A percentile compares a stretch with the other conserved stretches of the same genome.
Conservation (phyloP, 306 rosid species). For the Malus sylvestris region DNA sequence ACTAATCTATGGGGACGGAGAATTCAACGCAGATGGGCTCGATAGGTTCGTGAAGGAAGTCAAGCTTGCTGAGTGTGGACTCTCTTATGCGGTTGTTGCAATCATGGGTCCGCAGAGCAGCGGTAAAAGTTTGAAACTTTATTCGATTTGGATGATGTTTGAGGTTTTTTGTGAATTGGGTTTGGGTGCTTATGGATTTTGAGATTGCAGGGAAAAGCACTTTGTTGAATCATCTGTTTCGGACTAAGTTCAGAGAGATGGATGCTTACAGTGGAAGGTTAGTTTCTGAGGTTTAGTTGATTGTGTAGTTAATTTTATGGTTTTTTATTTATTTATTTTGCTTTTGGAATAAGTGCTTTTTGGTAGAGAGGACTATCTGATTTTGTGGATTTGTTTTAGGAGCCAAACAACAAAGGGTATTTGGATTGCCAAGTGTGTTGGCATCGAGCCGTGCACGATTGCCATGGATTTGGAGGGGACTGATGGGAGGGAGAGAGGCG, state of each 20-base stretch:
- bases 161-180: neutral
- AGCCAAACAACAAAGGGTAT: conserved; percentile 89
- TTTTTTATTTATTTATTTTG: neutral
- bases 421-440: conserved; percentile 83
- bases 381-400: conserved; percentile 32
- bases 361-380: neutral
- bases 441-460: conserved; percentile 78
- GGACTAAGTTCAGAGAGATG: conserved; percentile 82
- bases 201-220: conserved; percentile 74
- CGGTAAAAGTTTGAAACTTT: conserved; percentile 29
- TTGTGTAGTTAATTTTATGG: neutral
- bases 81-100: conserved; percentile 86
- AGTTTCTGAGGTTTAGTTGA: conserved; percentile 6
- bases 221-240: conserved; percentile 75
- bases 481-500: conserved; percentile 97
- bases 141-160: neutral
- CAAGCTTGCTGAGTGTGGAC: conserved; percentile 48
- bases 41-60: conserved; percentile 41
- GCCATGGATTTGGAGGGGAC: conserved; percentile 99
- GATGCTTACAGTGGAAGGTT: conserved; percentile 92
- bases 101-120: conserved; percentile 98
- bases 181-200: neutral
- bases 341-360: neutral
- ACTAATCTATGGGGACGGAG: conserved; percentile 65
- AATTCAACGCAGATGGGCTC: conserved; percentile 61